These are phyloP conservation scores for Hypoxylon sp. DNA, from an alignment of 2,329 filamentous ascomycete genomes.

Conservation along the genomic window DNA sequence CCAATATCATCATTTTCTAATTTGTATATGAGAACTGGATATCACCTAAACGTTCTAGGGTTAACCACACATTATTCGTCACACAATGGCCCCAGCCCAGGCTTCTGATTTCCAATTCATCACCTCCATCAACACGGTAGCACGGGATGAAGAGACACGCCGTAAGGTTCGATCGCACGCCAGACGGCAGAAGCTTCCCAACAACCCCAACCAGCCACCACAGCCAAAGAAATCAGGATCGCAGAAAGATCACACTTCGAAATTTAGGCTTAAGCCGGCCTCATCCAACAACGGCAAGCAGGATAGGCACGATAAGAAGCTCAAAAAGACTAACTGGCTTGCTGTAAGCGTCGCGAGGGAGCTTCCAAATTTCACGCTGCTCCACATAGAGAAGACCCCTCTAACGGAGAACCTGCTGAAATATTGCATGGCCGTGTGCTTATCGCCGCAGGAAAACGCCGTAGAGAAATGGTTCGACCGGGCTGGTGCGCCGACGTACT, in stretches of 20 bases:
- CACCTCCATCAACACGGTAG: slow-evolving; percentile 56
- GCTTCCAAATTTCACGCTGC: slow-evolving; percentile 53
- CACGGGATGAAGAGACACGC: slow-evolving; percentile 55
- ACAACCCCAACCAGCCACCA: slow-evolving; percentile 44
- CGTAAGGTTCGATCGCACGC: slow-evolving; percentile 56
- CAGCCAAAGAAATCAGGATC: slow-evolving; percentile 49
- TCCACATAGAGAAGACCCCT: slow-evolving; percentile 54
- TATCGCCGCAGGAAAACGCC: slow-evolving; percentile 52
- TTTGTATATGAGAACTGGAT: slow-evolving; percentile 18
- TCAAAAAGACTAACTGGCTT: slow-evolving; percentile 52
- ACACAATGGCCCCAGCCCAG: slow-evolving; percentile 32
- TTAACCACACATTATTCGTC: slow-evolving; percentile 5
- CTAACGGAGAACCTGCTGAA: slow-evolving; percentile 54
- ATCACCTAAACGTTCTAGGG: slow-evolving; percentile 1
- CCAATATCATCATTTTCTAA: slow-evolving; percentile 20
- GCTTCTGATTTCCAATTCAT: slow-evolving; percentile 55
- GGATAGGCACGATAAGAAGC: slow-evolving; percentile 37
- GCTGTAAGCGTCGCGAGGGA: slow-evolving; percentile 52
- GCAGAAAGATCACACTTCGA: slow-evolving; percentile 55
- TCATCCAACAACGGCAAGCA: slow-evolving; percentile 23
- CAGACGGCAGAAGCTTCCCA: slow-evolving; percentile 53
- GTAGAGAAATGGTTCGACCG: slow-evolving; percentile 55
- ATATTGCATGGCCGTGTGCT: slow-evolving; percentile 55
- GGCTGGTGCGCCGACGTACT: slow-evolving; percentile 53
- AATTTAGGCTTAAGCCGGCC: slow-evolving; percentile 52